These are phyloP conservation scores for Myxozyma monticola DNA, from an alignment of 805 yeast genomes.

Conservation along the genomic window DNA sequence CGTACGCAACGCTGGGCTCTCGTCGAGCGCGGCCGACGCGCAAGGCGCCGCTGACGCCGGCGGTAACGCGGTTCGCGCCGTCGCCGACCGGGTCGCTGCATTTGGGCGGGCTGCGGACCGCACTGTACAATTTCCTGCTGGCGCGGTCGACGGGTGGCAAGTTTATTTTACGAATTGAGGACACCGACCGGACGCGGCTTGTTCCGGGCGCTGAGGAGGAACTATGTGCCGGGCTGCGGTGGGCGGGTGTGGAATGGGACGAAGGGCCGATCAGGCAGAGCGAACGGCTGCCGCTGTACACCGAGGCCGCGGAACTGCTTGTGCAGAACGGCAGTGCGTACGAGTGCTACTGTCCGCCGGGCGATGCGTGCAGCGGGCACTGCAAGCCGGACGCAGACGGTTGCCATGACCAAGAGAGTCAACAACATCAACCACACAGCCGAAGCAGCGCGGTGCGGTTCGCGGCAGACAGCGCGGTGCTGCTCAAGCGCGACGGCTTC, in stretches of 20 bases:
- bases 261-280: constrained; percentile 93
- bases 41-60: constrained; percentile 36
- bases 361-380: too few species aligned
- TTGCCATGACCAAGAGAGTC: constrained; percentile 47
- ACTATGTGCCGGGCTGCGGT: constrained; percentile 68
- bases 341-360: constrained; percentile 91
- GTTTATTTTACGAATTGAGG: constrained; percentile 82
- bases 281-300: constrained; percentile 68
- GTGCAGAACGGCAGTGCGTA: constrained; percentile 66
- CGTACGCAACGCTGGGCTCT: background rate
- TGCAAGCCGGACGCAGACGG: constrained; percentile 92
- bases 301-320: constrained; percentile 50
- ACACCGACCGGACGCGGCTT: constrained; percentile 66
- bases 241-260: constrained; percentile 77
- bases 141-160: constrained; percentile 80
- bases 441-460: constrained; percentile 54
- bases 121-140: constrained; percentile 79
- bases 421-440: constrained; percentile 27
- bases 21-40: background rate
- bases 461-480: constrained; percentile 83
- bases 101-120: constrained; percentile 90
- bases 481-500: constrained; percentile 87
- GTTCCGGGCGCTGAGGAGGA: constrained; percentile 72
- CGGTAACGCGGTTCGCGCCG: constrained; percentile 92
- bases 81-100: constrained; percentile 97